Evolutionary conservation across 164 flowering plant species (phyloP).

Genomic region (Magnolia kwangsiensis): DNA sequence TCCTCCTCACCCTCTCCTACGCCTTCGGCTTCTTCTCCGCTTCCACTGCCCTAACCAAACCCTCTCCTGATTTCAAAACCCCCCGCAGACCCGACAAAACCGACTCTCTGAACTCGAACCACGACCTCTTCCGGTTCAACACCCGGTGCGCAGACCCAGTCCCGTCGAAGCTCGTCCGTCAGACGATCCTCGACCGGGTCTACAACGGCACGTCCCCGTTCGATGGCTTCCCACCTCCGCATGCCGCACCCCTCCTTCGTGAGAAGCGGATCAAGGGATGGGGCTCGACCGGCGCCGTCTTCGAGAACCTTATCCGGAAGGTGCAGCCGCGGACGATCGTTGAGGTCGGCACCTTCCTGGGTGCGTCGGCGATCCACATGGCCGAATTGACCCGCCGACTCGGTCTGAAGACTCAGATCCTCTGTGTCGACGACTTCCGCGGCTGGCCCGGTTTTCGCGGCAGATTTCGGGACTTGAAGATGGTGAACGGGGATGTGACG

Average conservation of each 20-base stretch:
- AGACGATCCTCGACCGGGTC: constrained; percentile 38
- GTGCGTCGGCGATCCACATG: constrained; percentile 82
- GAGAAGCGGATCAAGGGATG: constrained; percentile 48
- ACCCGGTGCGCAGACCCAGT: constrained; percentile 40
- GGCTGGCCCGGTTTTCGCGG: constrained; percentile 73
- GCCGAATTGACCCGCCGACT: constrained; percentile 42
- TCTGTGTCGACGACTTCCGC: constrained; percentile 77
- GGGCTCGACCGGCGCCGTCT: constrained; percentile 73
- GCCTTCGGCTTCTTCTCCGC: constrained; percentile 38
- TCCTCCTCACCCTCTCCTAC: constrained; percentile 37
- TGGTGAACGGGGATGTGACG: constrained; percentile 61
- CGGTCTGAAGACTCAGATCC: constrained; percentile 52
- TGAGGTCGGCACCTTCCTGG: constrained; percentile 69
- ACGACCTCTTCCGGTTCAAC: constrained; percentile 40
- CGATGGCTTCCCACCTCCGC: constrained; percentile 53
- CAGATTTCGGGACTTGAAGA: constrained; percentile 31
- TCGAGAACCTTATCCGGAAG: constrained; percentile 45
- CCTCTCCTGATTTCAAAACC: background rate
- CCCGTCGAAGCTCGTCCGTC: constrained; percentile 33
- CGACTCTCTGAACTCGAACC: background rate
- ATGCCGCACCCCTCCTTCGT: constrained; percentile 30
- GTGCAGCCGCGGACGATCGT: constrained; percentile 55
- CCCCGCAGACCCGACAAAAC: background rate
- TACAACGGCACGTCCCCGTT: constrained; percentile 59
- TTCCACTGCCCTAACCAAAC: background rate